These are phyloP conservation scores for Durotheca rogersii DNA, from an alignment of 495 filamentous ascomycete genomes.

Conservation along the genomic window DNA sequence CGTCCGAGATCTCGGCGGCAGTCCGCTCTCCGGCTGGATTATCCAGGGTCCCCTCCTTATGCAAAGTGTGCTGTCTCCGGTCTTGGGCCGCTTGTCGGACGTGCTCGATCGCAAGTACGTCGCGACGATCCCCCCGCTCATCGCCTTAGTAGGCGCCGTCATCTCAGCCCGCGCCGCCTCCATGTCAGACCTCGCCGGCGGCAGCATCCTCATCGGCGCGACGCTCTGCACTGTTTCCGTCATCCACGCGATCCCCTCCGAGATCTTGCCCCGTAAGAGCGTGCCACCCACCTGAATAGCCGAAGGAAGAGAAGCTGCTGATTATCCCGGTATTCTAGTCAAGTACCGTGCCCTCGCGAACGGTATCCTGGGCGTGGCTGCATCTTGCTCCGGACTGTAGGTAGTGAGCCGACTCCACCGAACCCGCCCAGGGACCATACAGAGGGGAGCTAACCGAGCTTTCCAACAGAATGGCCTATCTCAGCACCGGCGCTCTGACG, in stretches of 20 bases:
- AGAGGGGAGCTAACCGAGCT: background rate
- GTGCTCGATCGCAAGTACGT: slow-evolving; percentile 55
- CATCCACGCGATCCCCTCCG: slow-evolving; percentile 55
- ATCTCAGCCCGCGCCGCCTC: slow-evolving; percentile 55
- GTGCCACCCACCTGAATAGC: background rate
- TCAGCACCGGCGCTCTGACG: slow-evolving; percentile 55
- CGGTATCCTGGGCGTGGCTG: slow-evolving; percentile 51
- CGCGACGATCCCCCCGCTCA: slow-evolving; percentile 48
- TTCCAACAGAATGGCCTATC: slow-evolving; percentile 40
- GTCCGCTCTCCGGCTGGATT: background rate
- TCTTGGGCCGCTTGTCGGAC: slow-evolving; percentile 56
- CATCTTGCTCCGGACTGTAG: slow-evolving; percentile 51
- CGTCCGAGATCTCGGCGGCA: background rate
- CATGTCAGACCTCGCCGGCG: slow-evolving; percentile 56
- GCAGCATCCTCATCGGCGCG: slow-evolving; percentile 55
- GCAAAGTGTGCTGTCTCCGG: slow-evolving; percentile 55
- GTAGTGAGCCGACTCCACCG: slow-evolving; percentile 11
- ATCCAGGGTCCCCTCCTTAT: slow-evolving; percentile 52
- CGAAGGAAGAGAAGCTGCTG: background rate
- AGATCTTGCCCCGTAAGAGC: slow-evolving; percentile 46
- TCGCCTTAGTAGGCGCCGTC: slow-evolving; percentile 54
- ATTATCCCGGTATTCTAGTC: slow-evolving; percentile 12
- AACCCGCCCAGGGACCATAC: background rate
- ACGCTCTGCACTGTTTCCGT: slow-evolving; percentile 55
- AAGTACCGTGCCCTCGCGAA: slow-evolving; percentile 57